Evolutionary conservation across 2,329 filamentous ascomycete species (phyloP).

Genomic region (Trichophyton mentagrophytes): DNA sequence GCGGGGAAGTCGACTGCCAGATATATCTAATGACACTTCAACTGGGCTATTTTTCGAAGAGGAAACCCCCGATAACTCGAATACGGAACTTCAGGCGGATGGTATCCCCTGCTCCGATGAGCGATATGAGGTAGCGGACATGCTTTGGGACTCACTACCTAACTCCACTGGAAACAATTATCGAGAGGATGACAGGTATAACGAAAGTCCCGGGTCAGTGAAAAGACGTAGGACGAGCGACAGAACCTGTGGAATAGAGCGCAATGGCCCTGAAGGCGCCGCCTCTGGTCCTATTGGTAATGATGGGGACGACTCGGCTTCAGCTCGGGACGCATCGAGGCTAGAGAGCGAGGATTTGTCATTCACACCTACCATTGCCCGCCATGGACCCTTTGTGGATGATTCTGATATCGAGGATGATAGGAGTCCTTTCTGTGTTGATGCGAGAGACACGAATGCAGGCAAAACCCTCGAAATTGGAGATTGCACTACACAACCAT

Average conservation of each 20-base stretch:
- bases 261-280: background rate
- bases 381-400: conserved; percentile 30
- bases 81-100: background rate
- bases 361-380: conserved; percentile 2
- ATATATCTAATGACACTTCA: conserved; percentile 11
- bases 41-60: conserved; percentile 27
- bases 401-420: conserved; percentile 44
- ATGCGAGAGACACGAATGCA: background rate
- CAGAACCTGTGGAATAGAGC: background rate
- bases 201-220: conserved; percentile 21
- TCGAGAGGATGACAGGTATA: conserved; percentile 19
- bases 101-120: background rate
- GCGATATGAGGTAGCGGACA: background rate
- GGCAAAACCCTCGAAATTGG: background rate
- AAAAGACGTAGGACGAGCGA: conserved; percentile 19
- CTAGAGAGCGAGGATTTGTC: background rate
- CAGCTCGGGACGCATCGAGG: background rate
- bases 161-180: background rate
- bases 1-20: background rate
- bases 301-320: background rate
- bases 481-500: too few relatives aligned
- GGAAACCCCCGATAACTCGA: conserved; percentile 2
- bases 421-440: background rate
- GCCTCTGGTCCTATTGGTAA: background rate
- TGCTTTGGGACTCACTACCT: background rate